Evolutionary conservation across 331 rosid genomes (phyloP), one percentile per base, ranked within the genome.

Genomic region (Malus hybrid): DNA sequence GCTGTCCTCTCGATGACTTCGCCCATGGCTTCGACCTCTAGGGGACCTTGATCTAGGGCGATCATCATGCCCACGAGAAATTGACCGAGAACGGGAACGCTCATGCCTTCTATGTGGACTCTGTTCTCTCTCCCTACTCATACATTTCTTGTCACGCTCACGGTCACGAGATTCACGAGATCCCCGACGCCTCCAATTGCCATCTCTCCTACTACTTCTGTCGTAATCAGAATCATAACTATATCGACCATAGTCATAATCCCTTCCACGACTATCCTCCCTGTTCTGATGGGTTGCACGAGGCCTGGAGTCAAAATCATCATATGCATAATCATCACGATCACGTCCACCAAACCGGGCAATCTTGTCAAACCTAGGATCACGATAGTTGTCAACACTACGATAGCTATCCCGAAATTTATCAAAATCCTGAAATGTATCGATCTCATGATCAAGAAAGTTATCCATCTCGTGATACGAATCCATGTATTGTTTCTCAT

Each of bases 181-280:
- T 65, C 46, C 96, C 11, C 87, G 97, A 46, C 87, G 83, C 81
- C 92, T 90, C 97, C 90, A 83, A 83, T 60, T 89, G 52, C 90
- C 86, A 50, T 94, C 99, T 85, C 90, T 92, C 82, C 85, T 87
- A 72, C 83, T 84, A 73, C 93, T 83, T 85, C 90, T 85, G 39
- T 93, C 99, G 80, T 92, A 87, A 82, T 94, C 99, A 76, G 99
- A 94, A 89, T 92, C 97, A 83, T 94, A 90, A 84, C 99, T 89
- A 50, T 81, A 87, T 33, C 86, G 86, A 39, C 87, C 85, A 83
- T 86, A 81, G 79, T 92, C 95, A 73, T 89, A 80, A 80, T 92
- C 97, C 84, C 93, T 86, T 64, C 89, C 99, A 80, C 79, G 87
- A 77, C 97, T 92, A 76, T 84, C 96, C 84, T 92, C 99, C 87